phyloP scores from a whole-genome alignment of 768 basidiomycete species.

The Lanmaoa rubissima region DNA sequence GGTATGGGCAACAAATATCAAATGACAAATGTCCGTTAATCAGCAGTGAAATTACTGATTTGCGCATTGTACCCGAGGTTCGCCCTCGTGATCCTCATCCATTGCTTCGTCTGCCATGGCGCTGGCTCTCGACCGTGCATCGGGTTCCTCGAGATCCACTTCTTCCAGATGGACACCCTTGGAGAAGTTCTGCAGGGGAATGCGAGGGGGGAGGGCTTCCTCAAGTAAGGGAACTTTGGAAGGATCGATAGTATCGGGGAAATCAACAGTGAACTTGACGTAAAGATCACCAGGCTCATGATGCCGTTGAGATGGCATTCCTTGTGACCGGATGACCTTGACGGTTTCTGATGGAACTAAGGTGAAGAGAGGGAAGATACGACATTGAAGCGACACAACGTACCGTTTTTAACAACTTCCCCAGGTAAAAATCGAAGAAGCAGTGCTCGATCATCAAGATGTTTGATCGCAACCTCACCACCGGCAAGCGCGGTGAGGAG shows the following conservation, averaged over 20 bases:
- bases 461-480: conserved; percentile 85
- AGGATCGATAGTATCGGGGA: conserved; percentile 80
- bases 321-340: conserved; percentile 91
- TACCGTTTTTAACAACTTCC: conserved; percentile 92
- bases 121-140: conserved; percentile 49
- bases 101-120: conserved; percentile 71
- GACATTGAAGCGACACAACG: conserved; percentile 26
- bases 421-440: conserved; percentile 83
- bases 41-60: conserved; percentile 57
- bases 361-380: not conserved
- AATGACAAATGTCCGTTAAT: conserved; percentile 15
- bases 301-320: conserved; percentile 98
- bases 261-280: conserved; percentile 81
- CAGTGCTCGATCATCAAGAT: conserved; percentile 90
- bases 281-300: conserved; percentile 95
- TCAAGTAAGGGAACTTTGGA: conserved; percentile 72
- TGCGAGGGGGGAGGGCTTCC: conserved; percentile 78
- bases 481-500: conserved; percentile 91
- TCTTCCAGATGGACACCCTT: conserved; percentile 77
- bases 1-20: conserved; percentile 20
- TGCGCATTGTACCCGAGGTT: conserved; percentile 94
- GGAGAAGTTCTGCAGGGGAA: conserved; percentile 61
- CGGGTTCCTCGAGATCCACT: conserved; percentile 76
- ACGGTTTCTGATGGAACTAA: conserved; percentile 57
- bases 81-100: conserved; percentile 88